phyloP scores from a whole-genome alignment of 2,329 filamentous ascomycete genomes.

The Apiospora aurea region DNA sequence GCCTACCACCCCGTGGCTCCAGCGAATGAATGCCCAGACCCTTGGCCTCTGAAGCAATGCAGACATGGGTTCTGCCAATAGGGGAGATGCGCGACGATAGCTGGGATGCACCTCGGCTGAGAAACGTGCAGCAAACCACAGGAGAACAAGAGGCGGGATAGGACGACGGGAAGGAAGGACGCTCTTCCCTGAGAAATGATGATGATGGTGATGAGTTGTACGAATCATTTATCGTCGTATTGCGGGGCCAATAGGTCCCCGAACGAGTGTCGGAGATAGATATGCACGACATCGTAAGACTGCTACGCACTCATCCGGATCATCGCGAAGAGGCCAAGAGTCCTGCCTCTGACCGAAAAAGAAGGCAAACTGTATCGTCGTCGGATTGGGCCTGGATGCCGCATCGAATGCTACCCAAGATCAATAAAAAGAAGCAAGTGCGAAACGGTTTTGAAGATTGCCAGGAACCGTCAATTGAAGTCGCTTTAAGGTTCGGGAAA shows the following conservation, averaged over 20 bases:
- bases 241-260: not conserved
- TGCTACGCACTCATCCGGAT: not conserved
- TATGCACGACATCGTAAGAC: slow-evolving; percentile 12
- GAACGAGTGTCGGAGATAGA: not conserved
- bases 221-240: slow-evolving; percentile 1
- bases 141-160: not conserved
- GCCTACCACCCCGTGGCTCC: not conserved
- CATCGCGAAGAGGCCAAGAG: not conserved
- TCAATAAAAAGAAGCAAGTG: not conserved
- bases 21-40: not conserved
- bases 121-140: slow-evolving; percentile 3
- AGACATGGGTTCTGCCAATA: slow-evolving; percentile 9
- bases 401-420: not conserved
- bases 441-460: not conserved
- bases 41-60: not conserved
- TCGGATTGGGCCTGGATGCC: not conserved
- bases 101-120: slow-evolving; percentile 1
- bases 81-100: not conserved
- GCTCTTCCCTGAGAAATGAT: not conserved
- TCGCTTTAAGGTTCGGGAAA: slow-evolving; percentile 17
- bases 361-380: not conserved
- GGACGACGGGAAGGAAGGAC: not conserved
- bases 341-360: not conserved
- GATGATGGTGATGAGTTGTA: slow-evolving; percentile 5
- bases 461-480: not conserved